Percentiles rank a stretch among this genome's conserved stretches.
Conservation (phyloP, 1,139 yeast species). For the Pichia sp. region DNA sequence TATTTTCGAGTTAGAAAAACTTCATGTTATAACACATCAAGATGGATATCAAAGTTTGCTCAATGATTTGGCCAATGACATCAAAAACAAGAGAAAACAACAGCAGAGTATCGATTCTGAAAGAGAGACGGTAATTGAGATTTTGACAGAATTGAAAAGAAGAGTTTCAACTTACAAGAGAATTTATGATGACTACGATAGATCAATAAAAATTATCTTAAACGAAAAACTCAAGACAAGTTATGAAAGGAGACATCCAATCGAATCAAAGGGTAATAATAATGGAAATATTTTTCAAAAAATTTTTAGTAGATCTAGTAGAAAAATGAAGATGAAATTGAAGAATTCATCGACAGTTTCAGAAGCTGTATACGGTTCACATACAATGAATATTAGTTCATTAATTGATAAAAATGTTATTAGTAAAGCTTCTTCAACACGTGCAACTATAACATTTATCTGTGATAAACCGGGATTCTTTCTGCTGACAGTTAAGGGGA, state of each 20-base stretch:
- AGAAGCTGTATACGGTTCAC: conserved; percentile 5
- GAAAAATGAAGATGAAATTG: conserved; percentile 5
- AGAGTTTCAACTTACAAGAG: conserved; percentile 56
- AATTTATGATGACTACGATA: conserved; percentile 59
- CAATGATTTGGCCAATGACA: conserved; percentile 80
- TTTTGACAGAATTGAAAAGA: conserved; percentile 51
- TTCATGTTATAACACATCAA: conserved; percentile 57
- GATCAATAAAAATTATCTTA: conserved; percentile 54
- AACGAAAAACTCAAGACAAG: conserved; percentile 26
- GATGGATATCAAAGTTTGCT: conserved; percentile 73
- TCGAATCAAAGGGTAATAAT: not conserved
- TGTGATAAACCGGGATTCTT: conserved; percentile 30
- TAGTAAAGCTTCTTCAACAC: not conserved
- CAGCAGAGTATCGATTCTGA: conserved; percentile 58
- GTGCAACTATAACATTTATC: not conserved
- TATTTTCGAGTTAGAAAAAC: conserved; percentile 64
- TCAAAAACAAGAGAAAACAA: conserved; percentile 69
- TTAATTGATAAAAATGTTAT: conserved; percentile 8
- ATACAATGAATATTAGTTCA: conserved; percentile 1
- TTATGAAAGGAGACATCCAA: not conserved
- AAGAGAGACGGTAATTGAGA: conserved; percentile 49
- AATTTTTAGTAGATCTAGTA: conserved; percentile 11
- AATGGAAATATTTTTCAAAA: conserved; percentile 3
- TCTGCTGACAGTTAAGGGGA: conserved; percentile 16
- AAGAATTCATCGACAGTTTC: not conserved